Evolutionary conservation across 2,329 filamentous ascomycete species (phyloP).

Genomic region (Triangularia setosa): DNA sequence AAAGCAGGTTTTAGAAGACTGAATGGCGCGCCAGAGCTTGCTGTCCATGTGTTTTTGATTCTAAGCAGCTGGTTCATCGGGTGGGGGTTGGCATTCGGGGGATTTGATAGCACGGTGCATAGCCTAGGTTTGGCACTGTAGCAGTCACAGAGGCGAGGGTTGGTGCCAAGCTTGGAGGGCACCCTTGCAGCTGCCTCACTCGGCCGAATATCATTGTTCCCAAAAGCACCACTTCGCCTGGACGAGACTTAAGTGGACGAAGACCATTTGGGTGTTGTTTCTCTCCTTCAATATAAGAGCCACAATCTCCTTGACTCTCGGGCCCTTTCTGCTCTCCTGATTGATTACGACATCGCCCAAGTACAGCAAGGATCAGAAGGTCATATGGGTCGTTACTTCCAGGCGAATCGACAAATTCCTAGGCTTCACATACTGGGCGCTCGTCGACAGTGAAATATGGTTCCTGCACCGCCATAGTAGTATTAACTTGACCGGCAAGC

Average conservation of each 20-base stretch:
- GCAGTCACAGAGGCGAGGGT: background rate
- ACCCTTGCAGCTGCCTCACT: background rate
- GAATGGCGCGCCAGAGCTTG: background rate
- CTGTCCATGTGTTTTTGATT: background rate
- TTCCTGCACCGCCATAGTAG: background rate
- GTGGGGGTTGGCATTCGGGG: background rate
- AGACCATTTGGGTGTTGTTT: background rate
- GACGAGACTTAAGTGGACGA: background rate
- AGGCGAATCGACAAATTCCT: background rate
- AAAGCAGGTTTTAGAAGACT: background rate
- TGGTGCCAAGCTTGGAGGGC: conserved; percentile 2
- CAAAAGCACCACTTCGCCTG: background rate
- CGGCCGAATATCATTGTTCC: background rate
- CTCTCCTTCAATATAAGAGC: background rate
- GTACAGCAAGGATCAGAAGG: too few species aligned
- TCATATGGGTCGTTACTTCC: background rate
- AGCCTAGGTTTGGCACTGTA: background rate
- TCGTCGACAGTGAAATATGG: background rate
- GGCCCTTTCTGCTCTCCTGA: background rate
- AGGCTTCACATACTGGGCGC: background rate
- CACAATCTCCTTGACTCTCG: background rate
- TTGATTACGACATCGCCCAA: background rate
- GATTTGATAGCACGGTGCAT: background rate
- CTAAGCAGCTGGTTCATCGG: background rate
- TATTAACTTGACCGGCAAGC: background rate